Percentiles rank a stretch among this genome's conserved stretches.
Evolutionary conservation across 2,329 filamentous ascomycete genomes (phyloP).

Genomic region (Colletotrichum tanaceti): DNA sequence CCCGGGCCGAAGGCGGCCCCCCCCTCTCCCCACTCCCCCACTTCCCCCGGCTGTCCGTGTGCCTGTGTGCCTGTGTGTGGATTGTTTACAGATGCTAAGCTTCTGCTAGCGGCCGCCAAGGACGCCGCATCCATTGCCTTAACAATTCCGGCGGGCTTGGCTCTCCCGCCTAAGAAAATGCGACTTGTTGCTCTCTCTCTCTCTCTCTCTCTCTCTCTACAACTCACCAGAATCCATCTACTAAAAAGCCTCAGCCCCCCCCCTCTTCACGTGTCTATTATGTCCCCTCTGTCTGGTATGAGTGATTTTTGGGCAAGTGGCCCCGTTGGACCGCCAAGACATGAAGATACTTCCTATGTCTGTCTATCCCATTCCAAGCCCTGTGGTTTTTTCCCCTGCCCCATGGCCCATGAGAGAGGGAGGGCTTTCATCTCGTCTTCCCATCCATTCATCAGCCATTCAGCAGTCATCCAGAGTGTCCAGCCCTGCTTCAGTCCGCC

Average conservation of each 20-base stretch:
- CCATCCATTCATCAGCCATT: background rate
- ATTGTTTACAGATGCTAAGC: constrained; percentile 40
- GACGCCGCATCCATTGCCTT: constrained; percentile 31
- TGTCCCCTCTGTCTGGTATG: constrained; percentile 2
- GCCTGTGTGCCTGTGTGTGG: constrained; percentile 30
- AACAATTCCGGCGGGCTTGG: constrained; percentile 16
- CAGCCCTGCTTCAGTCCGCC: no score
- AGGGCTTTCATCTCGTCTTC: no score
- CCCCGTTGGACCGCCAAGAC: constrained; percentile 37
- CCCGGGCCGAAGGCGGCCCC: background rate
- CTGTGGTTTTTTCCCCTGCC: background rate
- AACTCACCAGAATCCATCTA: no score
- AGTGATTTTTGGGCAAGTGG: constrained; percentile 33
- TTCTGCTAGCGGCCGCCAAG: constrained; percentile 39
- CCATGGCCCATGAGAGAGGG: no score
- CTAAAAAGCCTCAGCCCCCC: background rate
- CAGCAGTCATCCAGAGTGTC: background rate
- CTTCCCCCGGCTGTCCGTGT: background rate
- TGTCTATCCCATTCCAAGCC: constrained; percentile 21
- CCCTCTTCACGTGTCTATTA: background rate
- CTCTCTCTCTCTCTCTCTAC: background rate
- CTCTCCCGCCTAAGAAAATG: constrained; percentile 37
- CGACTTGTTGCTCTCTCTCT: constrained; percentile 26
- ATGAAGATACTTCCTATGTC: no score
- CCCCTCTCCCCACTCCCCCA: no score